Conservation (phyloP, 257 asterid genomes). For the Echites panduratus region DNA sequence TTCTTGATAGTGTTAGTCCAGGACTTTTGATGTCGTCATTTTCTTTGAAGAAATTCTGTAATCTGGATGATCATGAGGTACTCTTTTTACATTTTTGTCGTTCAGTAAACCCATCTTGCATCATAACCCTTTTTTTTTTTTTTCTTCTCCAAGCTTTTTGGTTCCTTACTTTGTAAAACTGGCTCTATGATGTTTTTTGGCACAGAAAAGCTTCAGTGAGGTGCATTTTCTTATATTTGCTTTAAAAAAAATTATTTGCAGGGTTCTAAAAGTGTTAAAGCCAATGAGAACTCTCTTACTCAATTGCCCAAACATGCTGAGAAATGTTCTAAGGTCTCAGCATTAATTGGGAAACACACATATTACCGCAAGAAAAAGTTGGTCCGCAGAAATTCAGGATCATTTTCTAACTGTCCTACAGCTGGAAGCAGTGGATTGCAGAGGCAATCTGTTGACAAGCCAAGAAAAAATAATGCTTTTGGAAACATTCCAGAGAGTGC, state of each 20-base stretch:
- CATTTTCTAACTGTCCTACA: slow-evolving; percentile 39
- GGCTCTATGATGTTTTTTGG: slow-evolving; percentile 10
- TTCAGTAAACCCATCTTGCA: neutral
- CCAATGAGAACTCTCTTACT: slow-evolving; percentile 21
- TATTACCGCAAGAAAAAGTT: slow-evolving; percentile 56
- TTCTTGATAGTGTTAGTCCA: slow-evolving; percentile 41
- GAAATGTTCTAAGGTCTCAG: slow-evolving; percentile 34
- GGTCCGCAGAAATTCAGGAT: slow-evolving; percentile 31
- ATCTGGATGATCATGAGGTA: slow-evolving; percentile 40
- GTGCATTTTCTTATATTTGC: neutral
- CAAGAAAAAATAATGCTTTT: slow-evolving; percentile 31
- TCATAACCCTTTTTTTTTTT: neutral
- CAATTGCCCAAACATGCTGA: slow-evolving; percentile 19
- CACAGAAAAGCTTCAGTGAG: neutral
- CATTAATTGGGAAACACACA: slow-evolving; percentile 39
- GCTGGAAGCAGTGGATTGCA: slow-evolving; percentile 27
- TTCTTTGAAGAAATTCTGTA: slow-evolving; percentile 27
- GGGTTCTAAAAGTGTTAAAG: slow-evolving; percentile 22
- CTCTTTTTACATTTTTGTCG: slow-evolving; percentile 1
- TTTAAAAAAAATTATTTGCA: neutral
- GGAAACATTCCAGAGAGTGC: slow-evolving; percentile 27
- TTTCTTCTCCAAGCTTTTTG: neutral
- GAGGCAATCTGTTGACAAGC: slow-evolving; percentile 40
- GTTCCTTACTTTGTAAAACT: neutral
- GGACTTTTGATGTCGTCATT: slow-evolving; percentile 25